A percentile compares a stretch with the other conserved stretches of the same genome.
Evolutionary conservation across 1,139 yeast species (phyloP).

Genomic region (Tardiomyces blankii): DNA sequence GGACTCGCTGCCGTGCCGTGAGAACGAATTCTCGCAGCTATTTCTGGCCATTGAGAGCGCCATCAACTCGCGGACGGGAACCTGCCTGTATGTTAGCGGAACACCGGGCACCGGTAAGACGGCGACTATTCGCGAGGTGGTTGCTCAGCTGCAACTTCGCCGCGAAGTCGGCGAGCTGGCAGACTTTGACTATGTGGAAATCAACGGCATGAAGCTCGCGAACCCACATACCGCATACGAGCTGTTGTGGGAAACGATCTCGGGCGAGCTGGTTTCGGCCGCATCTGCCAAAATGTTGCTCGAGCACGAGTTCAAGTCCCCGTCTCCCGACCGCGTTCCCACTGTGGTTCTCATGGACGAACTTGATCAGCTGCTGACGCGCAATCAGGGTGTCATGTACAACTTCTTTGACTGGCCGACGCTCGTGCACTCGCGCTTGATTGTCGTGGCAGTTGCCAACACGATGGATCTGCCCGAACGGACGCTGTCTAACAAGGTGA

Average conservation of each 20-base stretch:
- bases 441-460: slow-evolving; percentile 90
- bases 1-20: slow-evolving; percentile 74
- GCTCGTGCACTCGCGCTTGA: slow-evolving; percentile 60
- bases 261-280: slow-evolving; percentile 45
- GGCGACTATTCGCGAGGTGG: slow-evolving; percentile 81
- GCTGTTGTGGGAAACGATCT: slow-evolving; percentile 63
- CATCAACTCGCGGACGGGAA: slow-evolving; percentile 60
- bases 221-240: slow-evolving; percentile 86
- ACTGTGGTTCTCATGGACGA: slow-evolving; percentile 82
- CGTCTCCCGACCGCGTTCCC: slow-evolving; percentile 34
- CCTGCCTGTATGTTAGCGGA: slow-evolving; percentile 86
- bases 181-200: slow-evolving; percentile 65
- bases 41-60: slow-evolving; percentile 68
- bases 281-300: slow-evolving; percentile 49
- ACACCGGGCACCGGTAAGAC: slow-evolving; percentile 99
- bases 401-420: slow-evolving; percentile 98
- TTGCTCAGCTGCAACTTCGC: slow-evolving; percentile 45
- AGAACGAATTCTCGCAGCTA: slow-evolving; percentile 68
- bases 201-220: slow-evolving; percentile 80
- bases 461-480: slow-evolving; percentile 97
- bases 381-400: slow-evolving; percentile 81
- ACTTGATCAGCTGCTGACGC: slow-evolving; percentile 81
- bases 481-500: slow-evolving; percentile 72
- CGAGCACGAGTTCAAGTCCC: slow-evolving; percentile 37
- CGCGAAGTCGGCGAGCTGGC: slow-evolving; percentile 36